A percentile compares a stretch with the other conserved stretches of the same genome.
These are phyloP conservation scores for Coprinellus micaceus DNA, from an alignment of 768 basidiomycete genomes.

Conservation along the genomic window DNA sequence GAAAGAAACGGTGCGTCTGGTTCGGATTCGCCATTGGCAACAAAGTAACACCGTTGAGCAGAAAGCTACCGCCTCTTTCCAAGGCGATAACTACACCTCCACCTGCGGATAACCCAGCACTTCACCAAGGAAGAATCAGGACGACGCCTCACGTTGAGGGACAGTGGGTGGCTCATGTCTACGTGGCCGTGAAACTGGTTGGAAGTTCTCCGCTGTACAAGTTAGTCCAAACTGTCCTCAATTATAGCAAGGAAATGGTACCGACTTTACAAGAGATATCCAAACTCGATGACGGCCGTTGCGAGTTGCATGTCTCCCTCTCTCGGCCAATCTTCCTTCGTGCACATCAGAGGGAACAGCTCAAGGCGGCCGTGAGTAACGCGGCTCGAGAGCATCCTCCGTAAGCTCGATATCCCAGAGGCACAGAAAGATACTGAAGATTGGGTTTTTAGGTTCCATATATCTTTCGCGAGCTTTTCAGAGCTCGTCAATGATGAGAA, in stretches of 20 bases:
- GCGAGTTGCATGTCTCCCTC: conserved; percentile 79
- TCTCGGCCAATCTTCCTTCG: conserved; percentile 79
- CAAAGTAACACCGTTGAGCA: conserved; percentile 22
- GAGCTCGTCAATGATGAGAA: conserved; percentile 76
- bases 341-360: conserved; percentile 71
- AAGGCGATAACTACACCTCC: conserved; percentile 40
- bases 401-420: conserved; percentile 33
- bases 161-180: conserved; percentile 79
- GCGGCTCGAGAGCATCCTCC: conserved; percentile 43
- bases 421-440: not conserved
- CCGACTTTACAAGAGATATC: conserved; percentile 46
- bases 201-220: conserved; percentile 40
- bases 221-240: conserved; percentile 43
- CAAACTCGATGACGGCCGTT: conserved; percentile 16
- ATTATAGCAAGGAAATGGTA: conserved; percentile 39
- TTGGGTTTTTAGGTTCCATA: conserved; percentile 49
- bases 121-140: conserved; percentile 82
- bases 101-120: conserved; percentile 68
- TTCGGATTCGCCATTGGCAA: not conserved
- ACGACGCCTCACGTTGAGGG: conserved; percentile 80
- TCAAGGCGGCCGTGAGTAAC: conserved; percentile 58
- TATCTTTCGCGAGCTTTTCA: conserved; percentile 70
- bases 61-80: conserved; percentile 63
- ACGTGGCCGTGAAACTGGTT: conserved; percentile 55
- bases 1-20: conserved; percentile 41